These are phyloP conservation scores for Xylariaceae sp. DNA, from an alignment of 2,329 filamentous ascomycete species.

Conservation along the genomic window DNA sequence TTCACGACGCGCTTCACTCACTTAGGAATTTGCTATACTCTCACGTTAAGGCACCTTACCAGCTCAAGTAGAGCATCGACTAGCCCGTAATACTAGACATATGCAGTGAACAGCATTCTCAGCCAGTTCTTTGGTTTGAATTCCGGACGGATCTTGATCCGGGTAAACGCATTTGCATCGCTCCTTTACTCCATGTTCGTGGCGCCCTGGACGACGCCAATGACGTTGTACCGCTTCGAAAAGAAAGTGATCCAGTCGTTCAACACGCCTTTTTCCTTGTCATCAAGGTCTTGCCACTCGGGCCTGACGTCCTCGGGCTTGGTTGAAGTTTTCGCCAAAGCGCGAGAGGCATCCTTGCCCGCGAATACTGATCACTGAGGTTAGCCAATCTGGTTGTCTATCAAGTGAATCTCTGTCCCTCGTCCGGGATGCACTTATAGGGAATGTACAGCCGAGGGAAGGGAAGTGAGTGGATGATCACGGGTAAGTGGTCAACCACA, in stretches of 20 bases:
- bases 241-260: slow-evolving; percentile 97
- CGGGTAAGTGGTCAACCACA: neutral
- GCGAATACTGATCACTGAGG: slow-evolving; percentile 67
- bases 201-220: slow-evolving; percentile 61
- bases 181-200: slow-evolving; percentile 46
- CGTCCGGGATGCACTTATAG: neutral
- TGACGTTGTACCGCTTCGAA: slow-evolving; percentile 90
- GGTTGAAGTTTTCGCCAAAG: slow-evolving; percentile 78
- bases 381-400: slow-evolving; percentile 5
- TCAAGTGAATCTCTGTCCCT: neutral
- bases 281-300: slow-evolving; percentile 76
- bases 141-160: too few relatives aligned
- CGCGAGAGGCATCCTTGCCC: slow-evolving; percentile 92
- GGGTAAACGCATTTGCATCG: neutral
- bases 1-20: neutral
- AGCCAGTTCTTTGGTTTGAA: neutral
- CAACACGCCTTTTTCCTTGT: slow-evolving; percentile 78
- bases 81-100: neutral
- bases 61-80: neutral
- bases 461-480: neutral
- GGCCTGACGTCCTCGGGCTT: slow-evolving; percentile 77
- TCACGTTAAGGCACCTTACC: neutral
- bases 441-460: neutral
- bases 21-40: neutral
- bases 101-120: neutral